A percentile compares a stretch with the other conserved stretches of the same genome.
phyloP scores from a whole-genome alignment of 2,329 filamentous ascomycete species.

The Fusarium illudens region DNA sequence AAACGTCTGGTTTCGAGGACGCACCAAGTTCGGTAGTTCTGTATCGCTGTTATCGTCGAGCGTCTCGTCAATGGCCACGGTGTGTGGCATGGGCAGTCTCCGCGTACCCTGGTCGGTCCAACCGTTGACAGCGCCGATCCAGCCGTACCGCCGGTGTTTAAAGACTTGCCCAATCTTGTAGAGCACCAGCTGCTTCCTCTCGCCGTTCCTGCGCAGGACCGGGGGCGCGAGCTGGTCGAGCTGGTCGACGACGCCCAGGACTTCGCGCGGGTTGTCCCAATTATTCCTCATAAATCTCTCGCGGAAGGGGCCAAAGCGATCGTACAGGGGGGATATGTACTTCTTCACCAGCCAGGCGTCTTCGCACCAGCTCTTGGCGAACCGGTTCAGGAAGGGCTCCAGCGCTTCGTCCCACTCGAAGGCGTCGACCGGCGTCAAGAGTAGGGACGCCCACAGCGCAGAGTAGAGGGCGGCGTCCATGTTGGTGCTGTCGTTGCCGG shows the following conservation, averaged over 20 bases:
- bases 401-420: slow-evolving; percentile 69
- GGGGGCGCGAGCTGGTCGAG: slow-evolving; percentile 54
- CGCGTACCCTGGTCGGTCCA: slow-evolving; percentile 70
- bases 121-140: slow-evolving; percentile 84
- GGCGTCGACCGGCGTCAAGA: slow-evolving; percentile 59
- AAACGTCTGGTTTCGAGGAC: slow-evolving; percentile 67
- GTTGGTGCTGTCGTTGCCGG: slow-evolving; percentile 52
- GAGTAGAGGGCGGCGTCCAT: slow-evolving; percentile 72
- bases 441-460: slow-evolving; percentile 74
- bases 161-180: slow-evolving; percentile 86
- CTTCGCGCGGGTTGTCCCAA: slow-evolving; percentile 44
- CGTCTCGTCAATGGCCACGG: slow-evolving; percentile 40
- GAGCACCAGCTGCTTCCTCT: slow-evolving; percentile 37
- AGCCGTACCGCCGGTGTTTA: slow-evolving; percentile 80
- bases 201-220: slow-evolving; percentile 44
- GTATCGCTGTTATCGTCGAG: slow-evolving; percentile 41
- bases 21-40: slow-evolving; percentile 39
- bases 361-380: slow-evolving; percentile 57
- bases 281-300: slow-evolving; percentile 41
- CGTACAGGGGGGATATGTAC: slow-evolving; percentile 69
- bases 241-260: slow-evolving; percentile 50
- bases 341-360: slow-evolving; percentile 76
- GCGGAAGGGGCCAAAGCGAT: slow-evolving; percentile 49
- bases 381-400: slow-evolving; percentile 66
- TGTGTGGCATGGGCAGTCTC: slow-evolving; percentile 40